Evolutionary conservation across 1,284 basidiomycete genomes (phyloP).

Genomic region (Tremellales sp.): DNA sequence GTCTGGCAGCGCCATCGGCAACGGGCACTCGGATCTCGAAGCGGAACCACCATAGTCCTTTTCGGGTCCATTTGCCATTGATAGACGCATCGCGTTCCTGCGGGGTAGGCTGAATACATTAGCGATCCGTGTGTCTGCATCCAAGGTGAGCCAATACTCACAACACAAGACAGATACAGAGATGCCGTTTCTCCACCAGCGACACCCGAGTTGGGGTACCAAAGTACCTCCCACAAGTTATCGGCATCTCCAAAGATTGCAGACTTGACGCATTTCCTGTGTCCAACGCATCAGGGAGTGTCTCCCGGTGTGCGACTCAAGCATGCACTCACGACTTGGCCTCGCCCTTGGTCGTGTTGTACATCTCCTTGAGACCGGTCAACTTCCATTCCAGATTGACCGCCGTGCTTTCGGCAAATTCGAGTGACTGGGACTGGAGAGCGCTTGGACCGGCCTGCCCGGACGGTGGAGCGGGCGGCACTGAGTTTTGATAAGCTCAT

Average conservation of each 20-base stretch:
- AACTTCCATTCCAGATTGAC: slow-evolving; percentile 73
- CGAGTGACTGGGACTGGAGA: slow-evolving; percentile 13
- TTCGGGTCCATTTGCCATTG: slow-evolving; percentile 71
- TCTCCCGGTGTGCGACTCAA: background rate
- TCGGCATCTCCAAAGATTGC: slow-evolving; percentile 48
- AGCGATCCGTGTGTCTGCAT: background rate
- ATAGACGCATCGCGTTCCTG: slow-evolving; percentile 66
- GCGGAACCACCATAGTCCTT: slow-evolving; percentile 75
- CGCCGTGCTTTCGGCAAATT: slow-evolving; percentile 57
- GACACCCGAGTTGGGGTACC: slow-evolving; percentile 73
- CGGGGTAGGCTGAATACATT: slow-evolving; percentile 54
- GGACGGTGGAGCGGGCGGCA: background rate
- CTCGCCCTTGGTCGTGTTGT: slow-evolving; percentile 59
- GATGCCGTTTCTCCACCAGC: slow-evolving; percentile 58
- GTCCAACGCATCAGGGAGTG: too few relatives aligned
- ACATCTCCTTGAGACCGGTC: slow-evolving; percentile 62
- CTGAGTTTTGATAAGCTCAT: background rate
- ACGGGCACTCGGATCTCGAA: slow-evolving; percentile 65
- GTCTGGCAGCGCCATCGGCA: slow-evolving; percentile 25
- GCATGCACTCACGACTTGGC: slow-evolving; percentile 40
- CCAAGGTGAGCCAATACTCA: slow-evolving; percentile 43
- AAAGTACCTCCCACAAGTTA: slow-evolving; percentile 59
- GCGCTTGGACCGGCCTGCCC: background rate
- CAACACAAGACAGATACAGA: slow-evolving; percentile 74
- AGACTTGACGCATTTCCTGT: slow-evolving; percentile 48